phyloP scores from a whole-genome alignment of 352 stramenopile species.

The Phytophthora pseudosyringae region DNA sequence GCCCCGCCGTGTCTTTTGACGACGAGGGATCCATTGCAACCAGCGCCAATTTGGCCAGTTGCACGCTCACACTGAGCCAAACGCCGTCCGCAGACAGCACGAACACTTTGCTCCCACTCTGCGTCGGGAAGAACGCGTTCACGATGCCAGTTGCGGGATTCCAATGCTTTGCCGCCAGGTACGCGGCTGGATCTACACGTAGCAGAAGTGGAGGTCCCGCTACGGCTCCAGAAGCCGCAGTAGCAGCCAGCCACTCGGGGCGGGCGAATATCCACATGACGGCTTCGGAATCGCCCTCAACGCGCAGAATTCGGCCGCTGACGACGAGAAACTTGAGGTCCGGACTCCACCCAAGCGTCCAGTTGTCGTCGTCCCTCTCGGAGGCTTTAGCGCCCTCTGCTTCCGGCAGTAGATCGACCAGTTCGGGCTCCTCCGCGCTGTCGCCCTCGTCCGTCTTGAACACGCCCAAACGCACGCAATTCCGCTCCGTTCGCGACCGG shows the following conservation, averaged over 20 bases:
- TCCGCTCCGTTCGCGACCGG: slow-evolving; percentile 26
- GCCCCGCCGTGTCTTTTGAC: slow-evolving; percentile 12
- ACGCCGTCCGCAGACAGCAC: slow-evolving; percentile 46
- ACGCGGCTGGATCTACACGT: slow-evolving; percentile 34
- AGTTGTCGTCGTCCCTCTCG: slow-evolving; percentile 2
- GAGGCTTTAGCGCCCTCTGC: neutral
- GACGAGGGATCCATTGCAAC: slow-evolving; percentile 33
- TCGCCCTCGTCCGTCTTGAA: slow-evolving; percentile 26
- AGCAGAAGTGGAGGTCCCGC: slow-evolving; percentile 33
- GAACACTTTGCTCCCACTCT: slow-evolving; percentile 46
- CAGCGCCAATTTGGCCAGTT: slow-evolving; percentile 53
- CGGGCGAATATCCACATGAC: slow-evolving; percentile 58
- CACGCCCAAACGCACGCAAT: slow-evolving; percentile 42
- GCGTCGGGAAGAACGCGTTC: slow-evolving; percentile 47
- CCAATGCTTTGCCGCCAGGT: slow-evolving; percentile 57
- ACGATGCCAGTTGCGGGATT: slow-evolving; percentile 40
- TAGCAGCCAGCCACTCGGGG: slow-evolving; percentile 44
- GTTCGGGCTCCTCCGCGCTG: neutral
- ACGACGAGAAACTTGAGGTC: slow-evolving; percentile 62
- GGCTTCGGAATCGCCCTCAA: slow-evolving; percentile 24
- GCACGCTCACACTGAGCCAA: slow-evolving; percentile 58
- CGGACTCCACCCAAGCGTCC: slow-evolving; percentile 59
- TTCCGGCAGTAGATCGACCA: slow-evolving; percentile 33
- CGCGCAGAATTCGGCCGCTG: slow-evolving; percentile 30
- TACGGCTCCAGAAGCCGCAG: slow-evolving; percentile 8